Percentiles rank a stretch among this genome's conserved stretches.
phyloP scores from a whole-genome alignment of 2,329 filamentous ascomycete genomes.

The Emydomyces testavorans region DNA sequence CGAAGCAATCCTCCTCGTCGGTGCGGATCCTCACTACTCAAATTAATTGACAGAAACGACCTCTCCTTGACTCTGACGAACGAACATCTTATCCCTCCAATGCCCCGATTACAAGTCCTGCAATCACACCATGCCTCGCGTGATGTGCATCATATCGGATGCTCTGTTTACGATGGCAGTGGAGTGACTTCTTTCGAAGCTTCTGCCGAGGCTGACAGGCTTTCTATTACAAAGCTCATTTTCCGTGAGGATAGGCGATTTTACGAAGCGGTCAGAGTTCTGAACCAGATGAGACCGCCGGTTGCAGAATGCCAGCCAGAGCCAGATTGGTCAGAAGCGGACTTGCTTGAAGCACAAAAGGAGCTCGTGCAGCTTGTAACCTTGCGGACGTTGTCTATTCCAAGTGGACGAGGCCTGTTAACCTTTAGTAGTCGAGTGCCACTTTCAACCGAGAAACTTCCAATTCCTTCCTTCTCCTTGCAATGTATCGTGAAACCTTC shows the following conservation, averaged over 20 bases:
- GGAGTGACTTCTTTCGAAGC: conserved; percentile 55
- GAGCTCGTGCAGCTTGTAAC: conserved; percentile 77
- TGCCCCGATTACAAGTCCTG: conserved; percentile 27
- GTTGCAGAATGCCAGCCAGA: conserved; percentile 65
- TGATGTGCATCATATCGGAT: conserved; percentile 68
- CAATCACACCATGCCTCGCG: conserved; percentile 56
- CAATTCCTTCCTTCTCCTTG: conserved; percentile 80
- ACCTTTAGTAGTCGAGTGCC: conserved; percentile 81
- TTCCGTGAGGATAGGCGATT: conserved; percentile 87
- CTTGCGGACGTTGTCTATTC: conserved; percentile 75
- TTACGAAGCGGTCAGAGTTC: conserved; percentile 68
- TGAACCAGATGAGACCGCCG: conserved; percentile 75
- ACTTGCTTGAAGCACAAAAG: conserved; percentile 85
- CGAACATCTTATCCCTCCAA: conserved; percentile 30
- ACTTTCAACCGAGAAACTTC: conserved; percentile 81
- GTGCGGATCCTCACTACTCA: conserved; percentile 61
- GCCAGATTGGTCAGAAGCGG: conserved; percentile 69
- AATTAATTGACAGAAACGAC: conserved; percentile 70
- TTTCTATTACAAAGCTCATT: conserved; percentile 70
- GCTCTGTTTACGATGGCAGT: conserved; percentile 38
- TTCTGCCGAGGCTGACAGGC: conserved; percentile 69
- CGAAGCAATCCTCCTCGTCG: conserved; percentile 68
- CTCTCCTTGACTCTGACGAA: conserved; percentile 55
- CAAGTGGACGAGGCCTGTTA: conserved; percentile 73
- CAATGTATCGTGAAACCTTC: conserved; percentile 85